phyloP scores from a whole-genome alignment of 768 basidiomycete genomes.

The Suillus weaverae region DNA sequence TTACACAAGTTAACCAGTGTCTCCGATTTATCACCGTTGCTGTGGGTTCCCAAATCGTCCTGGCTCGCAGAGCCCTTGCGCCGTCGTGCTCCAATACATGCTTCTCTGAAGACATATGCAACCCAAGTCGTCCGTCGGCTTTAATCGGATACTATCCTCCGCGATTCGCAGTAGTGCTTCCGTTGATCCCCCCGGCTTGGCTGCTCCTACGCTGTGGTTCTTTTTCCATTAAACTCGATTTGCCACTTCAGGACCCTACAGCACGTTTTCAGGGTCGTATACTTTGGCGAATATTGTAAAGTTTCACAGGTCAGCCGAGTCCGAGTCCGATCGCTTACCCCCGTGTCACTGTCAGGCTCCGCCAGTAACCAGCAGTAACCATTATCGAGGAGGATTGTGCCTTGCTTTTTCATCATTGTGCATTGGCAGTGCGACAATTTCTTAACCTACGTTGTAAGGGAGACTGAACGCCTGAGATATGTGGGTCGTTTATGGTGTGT shows the following conservation, averaged over 20 bases:
- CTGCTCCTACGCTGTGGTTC: not conserved
- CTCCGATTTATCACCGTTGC: not conserved
- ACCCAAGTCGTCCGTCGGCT: not conserved
- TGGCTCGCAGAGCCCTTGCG: not conserved
- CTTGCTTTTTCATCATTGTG: not conserved
- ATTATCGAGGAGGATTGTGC: not conserved
- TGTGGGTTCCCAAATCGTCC: no score
- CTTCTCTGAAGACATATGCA: not conserved
- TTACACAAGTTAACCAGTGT: not conserved
- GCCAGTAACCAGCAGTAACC: not conserved
- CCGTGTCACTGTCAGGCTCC: not conserved
- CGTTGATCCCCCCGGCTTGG: not conserved
- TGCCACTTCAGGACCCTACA: not conserved
- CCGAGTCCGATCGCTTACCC: not conserved
- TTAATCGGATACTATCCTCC: not conserved
- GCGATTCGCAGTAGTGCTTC: not conserved
- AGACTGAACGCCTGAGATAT: not conserved
- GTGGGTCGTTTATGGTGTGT: not conserved
- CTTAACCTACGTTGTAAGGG: not conserved
- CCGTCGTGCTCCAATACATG: not conserved
- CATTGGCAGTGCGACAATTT: not conserved
- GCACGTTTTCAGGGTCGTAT: constrained; percentile 5
- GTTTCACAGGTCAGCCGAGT: not conserved
- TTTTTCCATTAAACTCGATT: not conserved
- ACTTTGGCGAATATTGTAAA: not conserved